Conservation (phyloP, 2,329 filamentous ascomycete genomes). For the Aspergillus fumigatiaffinis region DNA sequence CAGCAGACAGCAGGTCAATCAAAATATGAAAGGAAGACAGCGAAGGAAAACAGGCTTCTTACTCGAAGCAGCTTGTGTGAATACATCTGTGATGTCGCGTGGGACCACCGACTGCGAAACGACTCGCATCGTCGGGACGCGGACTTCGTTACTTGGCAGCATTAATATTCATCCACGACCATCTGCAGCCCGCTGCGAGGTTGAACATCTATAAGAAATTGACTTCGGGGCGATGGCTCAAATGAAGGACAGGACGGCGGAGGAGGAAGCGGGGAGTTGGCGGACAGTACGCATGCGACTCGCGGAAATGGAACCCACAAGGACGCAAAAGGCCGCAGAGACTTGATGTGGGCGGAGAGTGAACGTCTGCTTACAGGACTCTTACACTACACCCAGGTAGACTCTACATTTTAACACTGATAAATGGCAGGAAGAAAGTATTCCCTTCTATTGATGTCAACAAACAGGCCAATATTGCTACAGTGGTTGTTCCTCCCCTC, state of each 20-base stretch:
- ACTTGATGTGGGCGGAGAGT: not conserved
- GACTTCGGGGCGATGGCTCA: not conserved
- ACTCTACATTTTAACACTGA: not conserved
- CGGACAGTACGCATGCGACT: not conserved
- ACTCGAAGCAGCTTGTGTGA: constrained; percentile 52
- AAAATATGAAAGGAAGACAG: not conserved
- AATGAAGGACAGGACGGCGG: constrained; percentile 4
- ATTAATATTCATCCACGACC: constrained; percentile 20
- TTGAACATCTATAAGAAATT: constrained; percentile 10
- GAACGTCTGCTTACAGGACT: not conserved
- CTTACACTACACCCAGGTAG: not conserved
- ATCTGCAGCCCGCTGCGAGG: constrained; percentile 25
- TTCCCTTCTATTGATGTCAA: constrained; percentile 27
- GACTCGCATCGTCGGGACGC: constrained; percentile 27
- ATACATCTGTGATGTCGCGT: constrained; percentile 55
- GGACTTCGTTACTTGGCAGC: constrained; percentile 33
- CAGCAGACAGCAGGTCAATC: not conserved
- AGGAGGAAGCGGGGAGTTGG: not conserved
- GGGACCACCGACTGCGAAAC: constrained; percentile 36
- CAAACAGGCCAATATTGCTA: constrained; percentile 35
- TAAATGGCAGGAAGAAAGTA: constrained; percentile 14
- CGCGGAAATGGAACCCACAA: not conserved
- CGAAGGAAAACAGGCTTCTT: constrained; percentile 7
- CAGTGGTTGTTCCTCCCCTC: constrained; percentile 28
- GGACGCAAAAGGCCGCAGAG: not conserved